Evolutionary conservation across 192 early-diverging fungal species (phyloP).

Genomic region (Backusella psychrophila): DNA sequence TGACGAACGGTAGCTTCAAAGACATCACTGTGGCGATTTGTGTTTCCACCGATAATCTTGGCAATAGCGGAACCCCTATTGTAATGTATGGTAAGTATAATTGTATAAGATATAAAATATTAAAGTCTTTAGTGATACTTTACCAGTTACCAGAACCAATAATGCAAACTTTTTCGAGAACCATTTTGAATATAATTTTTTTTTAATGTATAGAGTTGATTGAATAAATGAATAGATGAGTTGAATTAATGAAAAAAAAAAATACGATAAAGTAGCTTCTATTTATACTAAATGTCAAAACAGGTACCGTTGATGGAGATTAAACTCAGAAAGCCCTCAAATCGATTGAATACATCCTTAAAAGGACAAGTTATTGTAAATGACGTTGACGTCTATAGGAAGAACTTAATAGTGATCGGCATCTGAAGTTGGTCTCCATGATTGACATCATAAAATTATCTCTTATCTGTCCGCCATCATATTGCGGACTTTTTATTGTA

Average conservation of each 20-base stretch:
- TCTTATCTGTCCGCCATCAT: slow-evolving; percentile 5
- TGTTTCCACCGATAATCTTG: slow-evolving; percentile 89
- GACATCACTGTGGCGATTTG: slow-evolving; percentile 49
- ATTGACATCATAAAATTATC: slow-evolving; percentile 6
- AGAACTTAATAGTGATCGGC: neutral
- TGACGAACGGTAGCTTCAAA: slow-evolving; percentile 84
- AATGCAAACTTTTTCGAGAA: slow-evolving; percentile 76
- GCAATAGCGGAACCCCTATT: slow-evolving; percentile 91
- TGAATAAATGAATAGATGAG: neutral
- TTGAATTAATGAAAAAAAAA: neutral
- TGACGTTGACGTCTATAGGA: neutral
- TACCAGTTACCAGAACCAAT: slow-evolving; percentile 98
- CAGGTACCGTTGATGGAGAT: neutral
- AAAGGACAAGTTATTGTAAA: neutral
- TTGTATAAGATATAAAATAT: neutral
- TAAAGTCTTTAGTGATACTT: slow-evolving; percentile 16
- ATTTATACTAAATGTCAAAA: slow-evolving; percentile 7
- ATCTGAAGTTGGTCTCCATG: neutral
- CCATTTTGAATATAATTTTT: neutral
- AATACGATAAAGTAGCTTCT: neutral
- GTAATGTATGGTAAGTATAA: neutral
- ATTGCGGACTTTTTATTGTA: neutral
- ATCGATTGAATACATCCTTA: neutral
- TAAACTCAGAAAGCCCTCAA: neutral
- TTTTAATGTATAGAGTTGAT: neutral